Percentiles rank a stretch among this genome's conserved stretches.
Evolutionary conservation across 495 filamentous ascomycete genomes (phyloP).

Genomic region (Aspergillus ellipticus): DNA sequence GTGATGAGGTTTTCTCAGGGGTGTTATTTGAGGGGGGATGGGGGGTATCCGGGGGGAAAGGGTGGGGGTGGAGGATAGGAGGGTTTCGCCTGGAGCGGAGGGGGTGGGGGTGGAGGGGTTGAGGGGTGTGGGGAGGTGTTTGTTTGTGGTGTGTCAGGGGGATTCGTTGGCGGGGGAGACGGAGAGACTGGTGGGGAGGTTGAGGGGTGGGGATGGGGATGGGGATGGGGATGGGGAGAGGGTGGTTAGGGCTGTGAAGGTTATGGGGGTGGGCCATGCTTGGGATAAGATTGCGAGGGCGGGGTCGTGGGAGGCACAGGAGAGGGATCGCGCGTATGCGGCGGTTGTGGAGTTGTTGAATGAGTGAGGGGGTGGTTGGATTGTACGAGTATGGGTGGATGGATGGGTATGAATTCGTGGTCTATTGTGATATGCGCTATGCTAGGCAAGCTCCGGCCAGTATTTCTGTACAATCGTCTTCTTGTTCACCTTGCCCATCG

Average conservation of each 20-base stretch:
- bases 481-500: slow-evolving; percentile 50
- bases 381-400: no score
- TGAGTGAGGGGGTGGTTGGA: not conserved
- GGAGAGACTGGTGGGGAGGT: slow-evolving; percentile 22
- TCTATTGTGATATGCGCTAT: not conserved
- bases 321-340: slow-evolving; percentile 14
- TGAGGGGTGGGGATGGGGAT: slow-evolving; percentile 13
- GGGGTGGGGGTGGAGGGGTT: slow-evolving; percentile 7
- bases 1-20: slow-evolving; percentile 22
- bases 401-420: not conserved
- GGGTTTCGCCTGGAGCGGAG: slow-evolving; percentile 34
- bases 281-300: slow-evolving; percentile 19
- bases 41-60: slow-evolving; percentile 25
- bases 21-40: slow-evolving; percentile 21
- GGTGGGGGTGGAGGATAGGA: slow-evolving; percentile 24
- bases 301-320: slow-evolving; percentile 10
- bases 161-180: slow-evolving; percentile 28
- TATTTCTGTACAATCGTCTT: slow-evolving; percentile 42
- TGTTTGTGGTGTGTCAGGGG: slow-evolving; percentile 26
- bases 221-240: slow-evolving; percentile 16
- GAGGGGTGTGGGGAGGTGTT: slow-evolving; percentile 17
- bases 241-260: slow-evolving; percentile 22
- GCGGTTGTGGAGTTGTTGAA: slow-evolving; percentile 15
- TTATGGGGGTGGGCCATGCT: slow-evolving; percentile 27
- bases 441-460: slow-evolving; percentile 32